Conservation (phyloP, 305 asterid species). For the Caryopteris hybrid region DNA sequence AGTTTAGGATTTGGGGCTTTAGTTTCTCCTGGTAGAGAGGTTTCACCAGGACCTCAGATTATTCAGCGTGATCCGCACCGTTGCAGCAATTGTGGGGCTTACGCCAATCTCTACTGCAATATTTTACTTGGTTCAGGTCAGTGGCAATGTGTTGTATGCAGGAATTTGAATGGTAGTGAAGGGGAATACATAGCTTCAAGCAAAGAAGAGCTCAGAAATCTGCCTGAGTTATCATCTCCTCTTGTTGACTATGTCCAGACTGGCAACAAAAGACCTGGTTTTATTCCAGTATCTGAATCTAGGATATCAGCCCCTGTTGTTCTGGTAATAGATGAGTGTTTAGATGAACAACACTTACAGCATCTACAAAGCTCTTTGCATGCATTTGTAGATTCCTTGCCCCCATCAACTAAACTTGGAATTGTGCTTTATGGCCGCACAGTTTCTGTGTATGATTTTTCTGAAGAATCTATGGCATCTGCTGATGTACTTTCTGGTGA, state of each 20-base stretch:
- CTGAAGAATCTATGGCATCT: constrained; percentile 78
- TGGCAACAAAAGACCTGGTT: constrained; percentile 73
- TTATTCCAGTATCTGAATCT: constrained; percentile 73
- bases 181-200: constrained; percentile 83
- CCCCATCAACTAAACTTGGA: constrained; percentile 70
- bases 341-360: constrained; percentile 88
- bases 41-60: constrained; percentile 83
- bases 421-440: constrained; percentile 71
- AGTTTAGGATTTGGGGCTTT: constrained; percentile 94
- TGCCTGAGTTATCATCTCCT: constrained; percentile 75
- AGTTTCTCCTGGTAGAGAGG: constrained; percentile 83
- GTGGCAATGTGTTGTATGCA: constrained; percentile 96
- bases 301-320: constrained; percentile 73
- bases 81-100: constrained; percentile 88
- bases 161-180: constrained; percentile 81
- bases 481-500: constrained; percentile 91
- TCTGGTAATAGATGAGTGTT: constrained; percentile 89
- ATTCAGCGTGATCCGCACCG: constrained; percentile 88
- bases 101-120: constrained; percentile 86
- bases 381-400: constrained; percentile 76
- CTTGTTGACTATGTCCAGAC: constrained; percentile 79
- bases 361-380: constrained; percentile 81
- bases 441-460: constrained; percentile 83
- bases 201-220: constrained; percentile 74
- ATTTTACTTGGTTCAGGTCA: constrained; percentile 87